Conservation (phyloP, 805 yeast genomes). For the Ogataea methanolica region DNA sequence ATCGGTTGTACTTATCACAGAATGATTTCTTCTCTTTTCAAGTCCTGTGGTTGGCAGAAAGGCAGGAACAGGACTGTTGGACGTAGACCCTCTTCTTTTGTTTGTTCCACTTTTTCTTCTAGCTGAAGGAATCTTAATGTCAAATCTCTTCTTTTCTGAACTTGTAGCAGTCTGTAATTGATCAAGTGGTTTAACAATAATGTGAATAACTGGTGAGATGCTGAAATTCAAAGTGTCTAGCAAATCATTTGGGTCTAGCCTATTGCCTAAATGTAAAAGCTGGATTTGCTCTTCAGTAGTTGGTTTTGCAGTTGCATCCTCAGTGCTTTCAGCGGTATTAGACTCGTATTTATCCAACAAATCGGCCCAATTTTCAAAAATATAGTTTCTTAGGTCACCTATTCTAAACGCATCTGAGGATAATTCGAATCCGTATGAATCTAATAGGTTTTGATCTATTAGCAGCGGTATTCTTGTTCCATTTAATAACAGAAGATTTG, state of each 20-base stretch:
- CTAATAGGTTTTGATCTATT: conserved; percentile 10
- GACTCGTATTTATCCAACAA: conserved; percentile 5
- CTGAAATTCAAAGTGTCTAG: conserved; percentile 19
- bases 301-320: conserved; percentile 10
- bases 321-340: conserved; percentile 8
- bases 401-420: conserved; percentile 14
- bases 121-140: conserved; percentile 11
- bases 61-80: conserved; percentile 25
- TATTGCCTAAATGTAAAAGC: conserved; percentile 26
- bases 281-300: conserved; percentile 25
- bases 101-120: conserved; percentile 6
- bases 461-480: conserved; percentile 19
- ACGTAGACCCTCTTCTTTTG: conserved; percentile 21
- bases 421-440: conserved; percentile 6
- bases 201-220: conserved; percentile 25
- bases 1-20: neutral
- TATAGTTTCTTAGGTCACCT: conserved; percentile 26
- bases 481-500: conserved; percentile 19
- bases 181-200: conserved; percentile 27
- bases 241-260: conserved; percentile 24
- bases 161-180: conserved; percentile 6
- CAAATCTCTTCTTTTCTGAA: conserved; percentile 17
- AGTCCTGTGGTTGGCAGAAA: conserved; percentile 6
- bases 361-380: conserved; percentile 23
- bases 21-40: neutral